phyloP scores from a whole-genome alignment of 176 grass and related monocot genomes.

The Carex littledalei region DNA sequence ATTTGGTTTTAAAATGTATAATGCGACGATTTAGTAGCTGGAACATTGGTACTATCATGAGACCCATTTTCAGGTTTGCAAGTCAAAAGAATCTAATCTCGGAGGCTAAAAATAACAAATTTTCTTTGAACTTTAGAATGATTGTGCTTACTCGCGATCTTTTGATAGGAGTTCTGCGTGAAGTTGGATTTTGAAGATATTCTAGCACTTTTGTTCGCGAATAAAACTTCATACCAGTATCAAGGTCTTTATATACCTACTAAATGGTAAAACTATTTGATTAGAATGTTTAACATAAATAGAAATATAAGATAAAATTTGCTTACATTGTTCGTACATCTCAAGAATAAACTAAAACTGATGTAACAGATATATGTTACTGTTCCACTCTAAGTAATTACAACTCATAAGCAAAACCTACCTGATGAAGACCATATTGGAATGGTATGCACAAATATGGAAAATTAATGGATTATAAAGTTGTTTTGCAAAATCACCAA shows the following conservation, averaged over 20 bases:
- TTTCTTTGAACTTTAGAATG: neutral
- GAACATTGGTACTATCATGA: neutral
- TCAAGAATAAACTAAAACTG: neutral
- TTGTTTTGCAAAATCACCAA: neutral
- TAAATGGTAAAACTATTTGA: neutral
- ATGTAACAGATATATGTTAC: neutral
- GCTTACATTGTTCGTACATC: neutral
- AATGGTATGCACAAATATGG: neutral
- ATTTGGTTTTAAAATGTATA: neutral
- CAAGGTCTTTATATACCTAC: neutral
- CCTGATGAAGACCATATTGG: neutral
- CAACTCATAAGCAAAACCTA: neutral
- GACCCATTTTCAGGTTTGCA: slow-evolving; percentile 1
- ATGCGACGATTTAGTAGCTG: neutral
- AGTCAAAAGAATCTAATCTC: neutral
- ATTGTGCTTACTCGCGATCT: neutral
- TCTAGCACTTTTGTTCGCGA: neutral
- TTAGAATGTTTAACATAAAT: too few species aligned
- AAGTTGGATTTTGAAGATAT: neutral
- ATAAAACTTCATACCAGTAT: neutral
- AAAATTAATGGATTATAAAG: neutral
- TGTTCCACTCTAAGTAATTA: neutral
- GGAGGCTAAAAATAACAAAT: neutral
- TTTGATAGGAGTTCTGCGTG: neutral
- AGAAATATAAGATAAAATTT: neutral